Evolutionary conservation across 805 yeast genomes (phyloP).

Genomic region (Tetrapisispora phaffii): DNA sequence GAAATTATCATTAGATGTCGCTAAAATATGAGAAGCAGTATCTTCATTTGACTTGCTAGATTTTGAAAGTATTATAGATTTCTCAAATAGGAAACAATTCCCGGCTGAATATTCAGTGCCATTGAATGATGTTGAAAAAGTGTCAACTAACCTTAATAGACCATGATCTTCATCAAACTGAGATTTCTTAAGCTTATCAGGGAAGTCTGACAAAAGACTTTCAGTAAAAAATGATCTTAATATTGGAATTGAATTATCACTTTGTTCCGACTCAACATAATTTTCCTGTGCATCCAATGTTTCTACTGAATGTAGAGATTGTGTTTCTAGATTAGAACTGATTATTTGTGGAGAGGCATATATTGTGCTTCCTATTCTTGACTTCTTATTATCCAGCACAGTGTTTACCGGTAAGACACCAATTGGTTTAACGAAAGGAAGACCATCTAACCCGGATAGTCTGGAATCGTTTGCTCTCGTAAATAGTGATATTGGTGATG

Average conservation of each 20-base stretch:
- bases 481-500: background rate
- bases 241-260: constrained; percentile 12
- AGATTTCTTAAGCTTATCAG: constrained; percentile 14
- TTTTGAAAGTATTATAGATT: constrained; percentile 13
- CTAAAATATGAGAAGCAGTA: constrained; percentile 4
- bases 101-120: constrained; percentile 18
- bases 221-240: constrained; percentile 22
- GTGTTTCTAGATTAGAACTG: constrained; percentile 9
- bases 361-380: constrained; percentile 7
- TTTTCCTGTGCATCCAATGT: background rate
- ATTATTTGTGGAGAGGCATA: constrained; percentile 9
- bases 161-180: constrained; percentile 29
- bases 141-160: constrained; percentile 30
- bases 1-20: constrained; percentile 4
- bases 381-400: background rate
- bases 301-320: background rate
- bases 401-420: background rate
- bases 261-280: background rate
- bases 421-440: background rate
- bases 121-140: constrained; percentile 24
- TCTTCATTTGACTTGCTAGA: constrained; percentile 5
- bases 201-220: constrained; percentile 13
- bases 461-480: background rate
- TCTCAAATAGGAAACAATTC: constrained; percentile 30
- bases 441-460: background rate